Base-by-base conservation (phyloP, 805 yeast species). In the Ogataea pignaliae region DNA sequence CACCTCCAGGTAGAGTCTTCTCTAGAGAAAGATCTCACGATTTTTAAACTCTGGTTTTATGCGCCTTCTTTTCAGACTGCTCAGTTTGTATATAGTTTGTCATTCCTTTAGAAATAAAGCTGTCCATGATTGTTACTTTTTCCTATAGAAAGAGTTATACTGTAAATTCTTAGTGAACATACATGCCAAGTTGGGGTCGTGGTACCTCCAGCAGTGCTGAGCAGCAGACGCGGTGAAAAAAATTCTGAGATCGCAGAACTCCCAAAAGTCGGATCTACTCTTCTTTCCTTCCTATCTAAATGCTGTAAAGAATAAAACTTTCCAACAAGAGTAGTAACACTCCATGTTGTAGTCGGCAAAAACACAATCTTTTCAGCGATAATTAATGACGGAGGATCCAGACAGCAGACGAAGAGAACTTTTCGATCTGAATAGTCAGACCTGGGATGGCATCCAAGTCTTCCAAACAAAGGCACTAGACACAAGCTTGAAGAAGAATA, bases 401-500 rank as follows among this genome's bases (percentile, higher is more conserved):
- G 53, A 51, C 11, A 34, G n/a, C 2, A 37, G 59, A 38, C 53
- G 71, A 46, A 31, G 28, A 21, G 61, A 69, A 40, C 61, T 78
- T 7, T 50, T 51, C 29, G 65, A 64, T 15, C 52, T 70, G 21
- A 82, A 83, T 53, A 34, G 45, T 0, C 53, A 59, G 42, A 82
- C 84, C 2, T 80, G 87, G 85, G 59, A 62, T 31, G 85, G 81
- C 1, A 73, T 65, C 17, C 53, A 48, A 15, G 64, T 64, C n/a
- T 57, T 59, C 41, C 55, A 56, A n/a, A 36, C 56, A 34, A 55
- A 52, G 34, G 37, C 59, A 34, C 61, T 81, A 10, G 96, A 89
- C 58, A 70, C 95, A 0, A 83, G 90, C 44, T 68, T 89, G 51
- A 89, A 89, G 69, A 86, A 83, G 60, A 87, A 90, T 58, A 79